Base-by-base conservation (phyloP, 331 rosid species). In the Malus hybrid region DNA sequence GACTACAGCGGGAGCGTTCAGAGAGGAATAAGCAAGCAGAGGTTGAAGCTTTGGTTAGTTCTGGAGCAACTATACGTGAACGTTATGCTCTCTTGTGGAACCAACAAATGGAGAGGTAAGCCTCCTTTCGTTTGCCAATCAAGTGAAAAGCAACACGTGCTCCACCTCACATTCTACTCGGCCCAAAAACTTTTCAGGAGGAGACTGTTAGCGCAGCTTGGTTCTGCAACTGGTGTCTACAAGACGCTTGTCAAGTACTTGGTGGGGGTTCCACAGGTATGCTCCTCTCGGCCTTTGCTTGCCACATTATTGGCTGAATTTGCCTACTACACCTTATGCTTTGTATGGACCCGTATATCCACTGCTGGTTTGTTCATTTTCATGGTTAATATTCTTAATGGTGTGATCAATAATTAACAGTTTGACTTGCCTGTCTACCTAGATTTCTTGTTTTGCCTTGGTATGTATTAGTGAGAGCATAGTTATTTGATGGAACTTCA, bases 191-290 rank as follows among this genome's bases (percentile, higher is more conserved):
- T 32, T 81, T 65, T 39, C 83, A 94, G 99, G 96, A 94, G 99
- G 85, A 86, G 85, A 70, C 92, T 87, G 78, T 87, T 94, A 71
- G 97, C 97, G 52, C 99, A 86, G 85, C 97, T 94, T 80, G 97
- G 99, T 81, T 94, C 97, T 61, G 99, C 99, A 24, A 87, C 97
- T 22, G 99, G 97, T 63, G 99, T 94, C 85, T 94, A 90, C 89
- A 94, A 94, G 88, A 92, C 99, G 69, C 97, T 94, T 1, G 97
- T 94, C 79, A 92, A 92, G 87, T 94, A 90, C 83, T 78, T 94
- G 77, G 99, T 94, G 79, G 99, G 99, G 85, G 99, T 94, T 83
- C 99, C 99, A 65, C 89, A 94, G 91, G 99, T 94, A 82, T 71
- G 31, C 31, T 78, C n/a, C 34, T 84, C 67, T 39, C 19, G n/a